Evolutionary conservation across 805 yeast species (phyloP), one percentile per base, ranked within the genome.

Genomic region (Metschnikowia hibisci): DNA sequence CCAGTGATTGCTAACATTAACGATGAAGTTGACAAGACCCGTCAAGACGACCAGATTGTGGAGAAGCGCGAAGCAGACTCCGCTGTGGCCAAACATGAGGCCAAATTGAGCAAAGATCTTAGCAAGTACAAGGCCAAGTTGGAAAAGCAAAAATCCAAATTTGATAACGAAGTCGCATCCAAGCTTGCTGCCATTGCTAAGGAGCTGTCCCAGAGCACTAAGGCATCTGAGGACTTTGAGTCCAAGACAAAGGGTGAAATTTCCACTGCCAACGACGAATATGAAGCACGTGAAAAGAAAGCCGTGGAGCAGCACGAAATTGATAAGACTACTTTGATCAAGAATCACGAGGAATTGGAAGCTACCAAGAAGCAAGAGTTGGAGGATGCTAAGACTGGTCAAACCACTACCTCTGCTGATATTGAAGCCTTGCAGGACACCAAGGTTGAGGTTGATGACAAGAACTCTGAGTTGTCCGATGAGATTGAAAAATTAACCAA

Each of bases 1-100:
- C 83, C 83, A 4, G 73, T 77, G 30, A 63, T 78, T 54, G 67
- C 71, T 34, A 66, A 61, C 49, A 77, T 78, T 55, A 74, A 77
- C 54, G 74, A 69, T 23, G 73, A 74, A 46, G 82, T 77, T 36
- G 61, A 58, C 37, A 65, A 67, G 49, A 66, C 74, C 26, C 57
- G 71, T 47, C 48, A 64, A 43, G 74, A 66, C 48, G 80, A 75
- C 55, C 64, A 67, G 52, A 60, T 71, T 56, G 58, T 63, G 46
- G 58, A 69, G 57, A 56, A 72, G 56, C 60, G 65, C 43, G 63
- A 59, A 29, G 63, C 71, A 40, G 67, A 63, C 18, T 51, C 58
- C 34, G 71, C 68, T 47, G 66, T 61, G 25, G 55, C 58, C 18
- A 51, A 53, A 26, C 74, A 70, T 48, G 66, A 66, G 39, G 45